phyloP scores from a whole-genome alignment of 345 rosid genomes.

The Euphorbia pulcherrima region DNA sequence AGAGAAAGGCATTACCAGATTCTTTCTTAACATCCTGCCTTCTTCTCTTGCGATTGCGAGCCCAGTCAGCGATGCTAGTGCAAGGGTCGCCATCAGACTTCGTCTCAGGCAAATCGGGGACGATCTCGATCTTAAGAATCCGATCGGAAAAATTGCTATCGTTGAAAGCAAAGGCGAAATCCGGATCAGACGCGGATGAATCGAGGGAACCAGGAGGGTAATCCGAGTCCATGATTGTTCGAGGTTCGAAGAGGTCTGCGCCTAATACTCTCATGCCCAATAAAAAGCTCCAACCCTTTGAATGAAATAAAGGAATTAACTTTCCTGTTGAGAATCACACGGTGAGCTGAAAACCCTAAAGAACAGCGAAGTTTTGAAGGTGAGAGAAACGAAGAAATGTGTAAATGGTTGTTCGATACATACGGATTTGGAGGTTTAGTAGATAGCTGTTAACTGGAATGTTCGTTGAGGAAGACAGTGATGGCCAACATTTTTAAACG shows the following conservation, averaged over 20 bases:
- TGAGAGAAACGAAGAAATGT: not conserved
- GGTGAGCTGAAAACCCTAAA: constrained; percentile 9
- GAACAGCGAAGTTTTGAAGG: constrained; percentile 4
- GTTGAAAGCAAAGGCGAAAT: constrained; percentile 78
- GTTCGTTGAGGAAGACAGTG: constrained; percentile 3
- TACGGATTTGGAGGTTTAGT: constrained; percentile 9
- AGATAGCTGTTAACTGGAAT: not conserved
- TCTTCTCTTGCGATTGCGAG: constrained; percentile 62
- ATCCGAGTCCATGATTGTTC: constrained; percentile 42
- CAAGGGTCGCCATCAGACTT: constrained; percentile 45
- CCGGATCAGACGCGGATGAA: constrained; percentile 33
- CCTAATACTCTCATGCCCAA: constrained; percentile 35
- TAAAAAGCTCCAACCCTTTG: too few relatives aligned
- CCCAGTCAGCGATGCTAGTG: constrained; percentile 61
- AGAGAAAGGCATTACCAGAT: constrained; percentile 13
- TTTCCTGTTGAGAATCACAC: not conserved
- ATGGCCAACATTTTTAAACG: not conserved
- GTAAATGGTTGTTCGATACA: not conserved
- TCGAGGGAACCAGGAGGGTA: constrained; percentile 24
- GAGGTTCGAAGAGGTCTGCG: constrained; percentile 45
- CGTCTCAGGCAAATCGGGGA: constrained; percentile 38
- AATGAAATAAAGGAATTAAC: not conserved
- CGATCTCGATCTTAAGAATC: constrained; percentile 63
- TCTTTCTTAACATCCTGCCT: constrained; percentile 58
- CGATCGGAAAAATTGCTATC: constrained; percentile 75